Conservation (phyloP, 2,329 filamentous ascomycete species). For the Fusarium udum region DNA sequence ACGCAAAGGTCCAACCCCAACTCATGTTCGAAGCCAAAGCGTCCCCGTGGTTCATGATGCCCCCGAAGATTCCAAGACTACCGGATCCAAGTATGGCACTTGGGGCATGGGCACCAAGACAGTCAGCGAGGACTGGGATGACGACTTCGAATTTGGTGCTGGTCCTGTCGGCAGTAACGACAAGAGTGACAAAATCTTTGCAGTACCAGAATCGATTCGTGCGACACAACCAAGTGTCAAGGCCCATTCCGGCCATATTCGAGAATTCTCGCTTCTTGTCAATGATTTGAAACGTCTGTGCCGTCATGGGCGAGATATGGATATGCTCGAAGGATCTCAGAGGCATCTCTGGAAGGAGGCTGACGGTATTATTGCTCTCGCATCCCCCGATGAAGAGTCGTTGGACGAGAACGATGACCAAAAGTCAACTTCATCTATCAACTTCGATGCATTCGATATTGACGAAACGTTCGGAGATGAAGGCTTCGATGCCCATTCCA, state of each 20-base stretch:
- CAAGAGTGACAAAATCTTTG: slow-evolving; percentile 48
- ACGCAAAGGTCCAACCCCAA: slow-evolving; percentile 73
- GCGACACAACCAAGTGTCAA: slow-evolving; percentile 84
- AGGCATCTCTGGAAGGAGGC: slow-evolving; percentile 79
- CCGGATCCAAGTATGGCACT: slow-evolving; percentile 78
- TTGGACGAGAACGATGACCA: slow-evolving; percentile 50
- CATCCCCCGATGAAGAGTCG: slow-evolving; percentile 72
- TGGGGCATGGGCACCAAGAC: slow-evolving; percentile 84
- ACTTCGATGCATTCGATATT: slow-evolving; percentile 52
- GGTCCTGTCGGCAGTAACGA: slow-evolving; percentile 52
- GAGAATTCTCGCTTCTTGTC: slow-evolving; percentile 82
- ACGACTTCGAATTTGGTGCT: slow-evolving; percentile 81
- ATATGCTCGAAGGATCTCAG: slow-evolving; percentile 69
- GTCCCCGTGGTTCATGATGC: slow-evolving; percentile 76
- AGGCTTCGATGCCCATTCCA: slow-evolving; percentile 57
- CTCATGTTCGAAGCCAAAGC: slow-evolving; percentile 82
- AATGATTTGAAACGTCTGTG: slow-evolving; percentile 84
- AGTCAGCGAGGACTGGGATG: slow-evolving; percentile 88
- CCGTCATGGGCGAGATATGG: slow-evolving; percentile 73
- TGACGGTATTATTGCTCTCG: slow-evolving; percentile 87
- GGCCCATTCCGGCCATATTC: slow-evolving; percentile 83
- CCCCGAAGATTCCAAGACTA: slow-evolving; percentile 62
- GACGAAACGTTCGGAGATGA: slow-evolving; percentile 59
- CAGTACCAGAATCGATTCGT: slow-evolving; percentile 78
- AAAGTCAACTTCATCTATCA: slow-evolving; percentile 51